Base-by-base conservation (phyloP, 73 alveolate species). In the Durusdinium trenchii region DNA sequence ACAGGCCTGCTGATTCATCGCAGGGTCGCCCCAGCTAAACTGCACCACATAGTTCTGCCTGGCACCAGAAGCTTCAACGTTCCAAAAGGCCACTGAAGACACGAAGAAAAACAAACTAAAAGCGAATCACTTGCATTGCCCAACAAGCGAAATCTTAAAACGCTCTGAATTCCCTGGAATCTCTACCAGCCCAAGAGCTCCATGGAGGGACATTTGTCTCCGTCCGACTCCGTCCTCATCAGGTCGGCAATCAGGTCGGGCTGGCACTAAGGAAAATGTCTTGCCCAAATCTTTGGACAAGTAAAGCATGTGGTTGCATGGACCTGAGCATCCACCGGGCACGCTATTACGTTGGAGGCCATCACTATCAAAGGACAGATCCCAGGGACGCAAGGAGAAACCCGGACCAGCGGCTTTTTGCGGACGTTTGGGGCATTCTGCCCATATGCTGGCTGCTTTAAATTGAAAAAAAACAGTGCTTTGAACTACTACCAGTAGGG, bases 11-110 rank as follows among this genome's bases (percentile, higher is more conserved):
- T 91, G 98, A 6, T 78, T 78, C 87, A 91, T 67, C 9, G 98
- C 52, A 28, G 99, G 73, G 98, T 99, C 91, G 26, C 99, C 99
- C 99, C 99, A 99, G 40, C 99, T 99, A 94, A 99, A 99, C 99
- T 99, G 99, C 82, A 99, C 99, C 36, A 99, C 99, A 81, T 99
- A 99, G 28, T 91, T 91, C 90, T 91, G 98, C 98, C 98, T 91
- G 98, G 57, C 96, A 35, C n/a, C 45, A 38, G 42, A 64, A 64
- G 79, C 79, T 64, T 36, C 23, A 12, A 6, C 85, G 69, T 57
- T 23, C 12, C n/a, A n/a, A n/a, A 12, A 57, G 23, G 69, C 69
- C 23, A 57, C 69, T 57, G 69, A 60, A 60, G 73, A 60, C 73
- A 23, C 73, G 3, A 60, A 23, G 73, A 60, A 60, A 60, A 57